Evolutionary conservation across 371 early-diverging fungal genomes (phyloP), one percentile per base, ranked within the genome.

Genomic region (Mucor lusitanicus): DNA sequence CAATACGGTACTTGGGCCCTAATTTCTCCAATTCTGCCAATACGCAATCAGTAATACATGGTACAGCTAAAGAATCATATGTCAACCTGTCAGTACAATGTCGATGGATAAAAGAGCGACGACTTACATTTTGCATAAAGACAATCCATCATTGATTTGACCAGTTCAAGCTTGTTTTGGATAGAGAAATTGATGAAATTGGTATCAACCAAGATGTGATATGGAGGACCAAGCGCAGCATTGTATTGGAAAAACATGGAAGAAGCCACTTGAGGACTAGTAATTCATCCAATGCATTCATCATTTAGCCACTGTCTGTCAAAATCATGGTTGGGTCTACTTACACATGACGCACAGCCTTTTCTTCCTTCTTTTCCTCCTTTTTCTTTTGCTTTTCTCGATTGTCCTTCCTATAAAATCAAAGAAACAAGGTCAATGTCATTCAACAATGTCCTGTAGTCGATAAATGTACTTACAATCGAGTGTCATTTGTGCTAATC

Each of bases 171-270:
- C 78, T 99, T 99, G 88, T 99, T 99, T 77, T 99, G 96, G 71
- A 99, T 96, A 21, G 99, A 94, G 72, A 99, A 98, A 85, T 99
- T 99, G 86, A 99, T 99, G 75, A 99, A 99, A 82, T 99, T 99
- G 72, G 99, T 99, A 85, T 99, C 99, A 42, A 99, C 91, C 12
- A 99, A 83, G 37, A 99, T 91, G 69, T 95, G 94, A 81, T 99
- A 99, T 33, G 99, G 99, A 46, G 99, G 99, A 5, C 93, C 97
- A 21, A 99, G 85, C 17, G 97, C 92, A 40, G 94, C 87, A 79
- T 99, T 99, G 80, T 98, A 94, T 70, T 93, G 88, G 89, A 99
- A 99, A 85, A 98, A 99, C 84, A 99, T 87, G 60, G 96, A 94
- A 7, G 96, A 93, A 13, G 97, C 94, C 5, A 95, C 96, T 77